Conservation (phyloP, 176 grass and related monocot genomes). For the Lolium perenne region DNA sequence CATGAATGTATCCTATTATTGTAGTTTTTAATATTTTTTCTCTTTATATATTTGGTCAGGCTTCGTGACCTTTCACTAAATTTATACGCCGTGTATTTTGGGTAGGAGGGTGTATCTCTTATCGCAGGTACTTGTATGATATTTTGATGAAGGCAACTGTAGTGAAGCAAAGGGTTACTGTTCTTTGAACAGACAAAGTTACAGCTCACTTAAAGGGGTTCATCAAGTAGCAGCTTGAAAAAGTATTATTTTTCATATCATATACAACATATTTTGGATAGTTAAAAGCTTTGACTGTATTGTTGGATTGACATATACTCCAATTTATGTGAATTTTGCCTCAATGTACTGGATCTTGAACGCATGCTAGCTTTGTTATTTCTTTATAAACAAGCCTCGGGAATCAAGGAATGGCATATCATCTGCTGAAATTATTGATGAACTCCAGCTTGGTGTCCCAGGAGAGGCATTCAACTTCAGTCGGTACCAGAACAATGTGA, state of each 20-base stretch:
- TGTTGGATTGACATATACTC: not conserved
- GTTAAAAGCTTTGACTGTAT: not conserved
- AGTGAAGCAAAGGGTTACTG: conserved; percentile 76
- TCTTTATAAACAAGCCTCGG: not conserved
- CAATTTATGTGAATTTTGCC: not conserved
- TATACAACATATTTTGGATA: too few relatives aligned
- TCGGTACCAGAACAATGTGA: conserved; percentile 84
- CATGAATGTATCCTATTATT: too few relatives aligned
- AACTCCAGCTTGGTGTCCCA: conserved; percentile 68
- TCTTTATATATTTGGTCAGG: too few relatives aligned
- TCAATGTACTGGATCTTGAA: not conserved
- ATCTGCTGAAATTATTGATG: conserved; percentile 69
- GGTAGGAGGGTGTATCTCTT: not conserved
- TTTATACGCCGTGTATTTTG: too few relatives aligned
- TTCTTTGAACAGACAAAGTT: conserved; percentile 94
- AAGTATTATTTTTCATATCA: conserved; percentile 29
- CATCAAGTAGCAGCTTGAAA: conserved; percentile 94
- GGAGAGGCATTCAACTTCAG: conserved; percentile 73
- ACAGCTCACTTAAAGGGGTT: conserved; percentile 97
- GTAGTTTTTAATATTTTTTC: too few relatives aligned
- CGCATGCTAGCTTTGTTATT: too few relatives aligned
- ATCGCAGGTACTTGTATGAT: conserved; percentile 85
- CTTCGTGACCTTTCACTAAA: too few relatives aligned
- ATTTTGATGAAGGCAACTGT: conserved; percentile 79
- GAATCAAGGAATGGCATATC: conserved; percentile 38